Base-by-base conservation (phyloP, 2,329 filamentous ascomycete genomes). In the Dichotomopilus funicola region DNA sequence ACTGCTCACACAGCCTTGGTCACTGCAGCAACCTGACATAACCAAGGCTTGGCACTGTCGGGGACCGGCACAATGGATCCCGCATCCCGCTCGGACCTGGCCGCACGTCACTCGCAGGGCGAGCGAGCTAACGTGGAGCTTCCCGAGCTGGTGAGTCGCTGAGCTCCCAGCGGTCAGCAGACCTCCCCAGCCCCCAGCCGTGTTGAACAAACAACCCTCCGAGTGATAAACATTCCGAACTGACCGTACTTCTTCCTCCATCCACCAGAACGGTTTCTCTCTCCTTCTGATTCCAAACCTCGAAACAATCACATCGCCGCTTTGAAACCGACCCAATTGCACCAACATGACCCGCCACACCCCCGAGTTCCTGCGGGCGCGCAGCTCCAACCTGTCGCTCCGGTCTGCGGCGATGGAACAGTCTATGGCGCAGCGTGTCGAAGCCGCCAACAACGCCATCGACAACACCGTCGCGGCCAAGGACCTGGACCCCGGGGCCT, bases 401-500 rank as follows among this genome's bases (percentile, higher is more conserved):
- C 76, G 75, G 61, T 70, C 73, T 51, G 66, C 70, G 36, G 68
- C 71, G 27, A 61, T 69, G 52, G 65, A 68, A 47, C 67, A 67
- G 59, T 61, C 65, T 42, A 58, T 63, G 44, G 58, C 68, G 54
- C 65, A 68, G 59, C 54, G 56, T 27, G 19, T 27, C 19, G 19
- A 27, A 27, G 19, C 19, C 49, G 8, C 52, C n/a, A 56, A 56
- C 11, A 55, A 54, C 10, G 45, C 40, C 27, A 34, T 47, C 33
- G 33, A 56, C 51, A 59, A 57, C 48, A 55, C 31, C 35, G 43
- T 55, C 12, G 47, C 56, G 11, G 64, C 64, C 1, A 65, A 62
- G 59, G 68, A 73, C 53, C 67, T 71, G 61, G 73, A 75, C 52
- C 80, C 83, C 4, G 83, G 85, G 65, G 78, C 78, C 57, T 95